phyloP scores from a whole-genome alignment of 768 basidiomycete species.

The Agrocybe chaxingu region DNA sequence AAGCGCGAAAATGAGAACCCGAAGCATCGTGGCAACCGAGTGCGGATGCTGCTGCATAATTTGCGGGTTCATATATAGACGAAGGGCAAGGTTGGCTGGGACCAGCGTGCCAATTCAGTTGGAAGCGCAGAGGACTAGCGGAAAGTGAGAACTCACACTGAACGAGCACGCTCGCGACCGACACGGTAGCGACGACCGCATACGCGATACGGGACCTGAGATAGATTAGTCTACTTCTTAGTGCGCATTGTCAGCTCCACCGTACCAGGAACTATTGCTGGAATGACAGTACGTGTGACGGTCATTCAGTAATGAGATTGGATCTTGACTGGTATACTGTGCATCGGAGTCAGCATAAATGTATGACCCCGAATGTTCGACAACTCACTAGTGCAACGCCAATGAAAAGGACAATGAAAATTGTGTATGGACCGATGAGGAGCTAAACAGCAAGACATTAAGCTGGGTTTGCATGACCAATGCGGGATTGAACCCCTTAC shows the following conservation, averaged over 20 bases:
- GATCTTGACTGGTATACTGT: constrained; percentile 14
- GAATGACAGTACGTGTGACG: constrained; percentile 17
- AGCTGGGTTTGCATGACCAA: background rate
- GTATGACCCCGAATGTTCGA: background rate
- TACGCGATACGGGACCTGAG: constrained; percentile 15
- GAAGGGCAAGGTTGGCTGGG: constrained; percentile 14
- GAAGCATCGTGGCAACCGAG: constrained; percentile 13
- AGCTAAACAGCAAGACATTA: constrained; percentile 3
- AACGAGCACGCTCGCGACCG: constrained; percentile 15
- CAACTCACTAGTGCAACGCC: constrained; percentile 15
- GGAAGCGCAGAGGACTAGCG: background rate
- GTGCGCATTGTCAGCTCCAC: background rate
- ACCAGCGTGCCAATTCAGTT: background rate
- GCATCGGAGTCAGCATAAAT: background rate
- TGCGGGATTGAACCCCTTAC: background rate
- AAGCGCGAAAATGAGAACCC: constrained; percentile 16
- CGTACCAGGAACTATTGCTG: constrained; percentile 11
- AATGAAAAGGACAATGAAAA: constrained; percentile 17
- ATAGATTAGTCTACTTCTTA: background rate
- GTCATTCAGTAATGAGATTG: constrained; percentile 9
- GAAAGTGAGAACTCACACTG: constrained; percentile 9
- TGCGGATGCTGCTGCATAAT: constrained; percentile 8
- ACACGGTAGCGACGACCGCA: constrained; percentile 13
- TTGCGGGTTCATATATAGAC: constrained; percentile 11
- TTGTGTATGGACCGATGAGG: constrained; percentile 17